These are phyloP conservation scores for Prunus armeniaca DNA, from an alignment of 306 rosid species.

Conservation along the genomic window DNA sequence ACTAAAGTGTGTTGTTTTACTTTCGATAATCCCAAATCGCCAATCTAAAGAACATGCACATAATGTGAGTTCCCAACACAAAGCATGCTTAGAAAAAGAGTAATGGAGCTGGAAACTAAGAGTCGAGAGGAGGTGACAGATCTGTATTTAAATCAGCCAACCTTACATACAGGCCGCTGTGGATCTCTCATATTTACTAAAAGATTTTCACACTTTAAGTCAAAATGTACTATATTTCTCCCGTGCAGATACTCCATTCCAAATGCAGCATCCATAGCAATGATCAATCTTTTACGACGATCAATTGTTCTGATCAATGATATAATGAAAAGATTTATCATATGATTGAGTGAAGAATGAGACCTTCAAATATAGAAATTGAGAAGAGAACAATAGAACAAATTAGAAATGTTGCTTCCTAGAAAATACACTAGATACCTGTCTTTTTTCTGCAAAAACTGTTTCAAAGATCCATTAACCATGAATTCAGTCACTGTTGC, in stretches of 20 bases:
- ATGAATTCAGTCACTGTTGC: conserved; percentile 98
- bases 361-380: conserved; percentile 12
- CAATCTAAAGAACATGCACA: conserved; percentile 56
- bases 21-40: conserved; percentile 97
- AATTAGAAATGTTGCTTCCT: not conserved
- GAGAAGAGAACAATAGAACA: not conserved
- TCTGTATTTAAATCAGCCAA: conserved; percentile 22
- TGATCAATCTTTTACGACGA: conserved; percentile 96
- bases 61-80: conserved; percentile 25
- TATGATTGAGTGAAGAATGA: conserved; percentile 1
- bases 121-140: not conserved
- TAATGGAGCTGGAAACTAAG: not conserved
- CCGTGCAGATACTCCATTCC: conserved; percentile 99
- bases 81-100: not conserved
- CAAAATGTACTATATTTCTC: conserved; percentile 95
- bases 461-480: conserved; percentile 97
- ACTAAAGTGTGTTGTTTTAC: conserved; percentile 95
- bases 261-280: conserved; percentile 99
- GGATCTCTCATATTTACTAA: conserved; percentile 98
- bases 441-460: conserved; percentile 96
- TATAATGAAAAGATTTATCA: conserved; percentile 9
- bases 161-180: conserved; percentile 98
- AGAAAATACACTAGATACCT: conserved; percentile 46
- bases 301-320: conserved; percentile 79
- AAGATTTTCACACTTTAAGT: conserved; percentile 95